Percentiles rank a stretch among this genome's conserved stretches.
Conservation (phyloP, 352 stramenopile genomes). For the Globisporangium ultimum region DNA sequence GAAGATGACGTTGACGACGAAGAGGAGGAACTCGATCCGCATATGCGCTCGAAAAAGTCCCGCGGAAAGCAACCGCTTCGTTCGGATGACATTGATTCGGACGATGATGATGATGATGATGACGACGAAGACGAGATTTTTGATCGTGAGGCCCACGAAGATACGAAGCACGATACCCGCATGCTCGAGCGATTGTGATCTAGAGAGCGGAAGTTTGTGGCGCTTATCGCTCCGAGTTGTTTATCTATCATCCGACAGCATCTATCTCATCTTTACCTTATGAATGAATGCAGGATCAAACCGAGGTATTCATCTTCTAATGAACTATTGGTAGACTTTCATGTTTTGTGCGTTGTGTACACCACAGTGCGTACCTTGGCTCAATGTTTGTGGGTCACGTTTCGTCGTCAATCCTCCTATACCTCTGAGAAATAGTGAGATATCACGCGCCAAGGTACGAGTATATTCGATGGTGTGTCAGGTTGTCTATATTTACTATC, state of each 20-base stretch:
- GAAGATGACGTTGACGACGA: conserved; percentile 64
- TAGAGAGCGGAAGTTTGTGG: not conserved
- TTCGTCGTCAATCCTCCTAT: too few species aligned
- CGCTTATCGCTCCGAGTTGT: not conserved
- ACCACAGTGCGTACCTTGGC: too few species aligned
- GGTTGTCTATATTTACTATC: too few species aligned
- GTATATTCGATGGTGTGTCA: too few species aligned
- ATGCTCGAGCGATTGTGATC: conserved; percentile 59
- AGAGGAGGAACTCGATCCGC: conserved; percentile 37
- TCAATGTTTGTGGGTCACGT: too few species aligned
- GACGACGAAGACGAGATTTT: conserved; percentile 82
- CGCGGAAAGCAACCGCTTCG: conserved; percentile 36
- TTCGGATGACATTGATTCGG: conserved; percentile 15
- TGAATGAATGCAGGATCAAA: too few species aligned
- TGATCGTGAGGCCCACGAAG: conserved; percentile 35
- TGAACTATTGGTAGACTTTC: too few species aligned
- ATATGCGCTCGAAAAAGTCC: conserved; percentile 14
- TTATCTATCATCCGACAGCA: not conserved
- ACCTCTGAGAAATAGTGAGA: too few species aligned
- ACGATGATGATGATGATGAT: conserved; percentile 33
- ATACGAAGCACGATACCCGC: conserved; percentile 46
- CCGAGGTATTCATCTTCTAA: too few species aligned
- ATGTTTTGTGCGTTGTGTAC: too few species aligned
- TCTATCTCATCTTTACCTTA: conserved; percentile 1
- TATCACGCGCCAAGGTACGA: too few species aligned